A percentile compares a stretch with the other conserved stretches of the same genome.
These are phyloP conservation scores for Suillus alpinus DNA, from an alignment of 768 basidiomycete genomes.

Conservation along the genomic window DNA sequence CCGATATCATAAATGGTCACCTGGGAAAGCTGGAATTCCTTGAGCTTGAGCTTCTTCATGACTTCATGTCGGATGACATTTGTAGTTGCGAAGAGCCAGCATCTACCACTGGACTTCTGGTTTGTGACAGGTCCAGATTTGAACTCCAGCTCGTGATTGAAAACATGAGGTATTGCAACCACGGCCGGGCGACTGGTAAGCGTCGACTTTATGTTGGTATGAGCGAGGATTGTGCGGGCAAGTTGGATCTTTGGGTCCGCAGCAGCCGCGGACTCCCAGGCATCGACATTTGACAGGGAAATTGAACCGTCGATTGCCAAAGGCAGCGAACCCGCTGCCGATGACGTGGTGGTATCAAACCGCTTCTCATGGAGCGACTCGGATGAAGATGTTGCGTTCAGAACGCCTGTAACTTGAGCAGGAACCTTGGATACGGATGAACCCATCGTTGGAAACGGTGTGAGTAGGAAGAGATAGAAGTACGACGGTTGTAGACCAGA, in stretches of 20 bases:
- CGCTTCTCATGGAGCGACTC: slow-evolving; percentile 30
- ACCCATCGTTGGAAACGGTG: slow-evolving; percentile 20
- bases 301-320: slow-evolving; percentile 61
- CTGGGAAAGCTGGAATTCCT: slow-evolving; percentile 91
- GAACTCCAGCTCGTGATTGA: slow-evolving; percentile 78
- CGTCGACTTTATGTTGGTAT: slow-evolving; percentile 61
- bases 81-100: slow-evolving; percentile 95
- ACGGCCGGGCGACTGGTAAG: slow-evolving; percentile 61
- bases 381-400: neutral
- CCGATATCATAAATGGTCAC: slow-evolving; percentile 31
- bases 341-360: neutral
- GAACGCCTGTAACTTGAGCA: slow-evolving; percentile 12
- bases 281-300: slow-evolving; percentile 50
- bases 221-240: slow-evolving; percentile 72
- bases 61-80: slow-evolving; percentile 81
- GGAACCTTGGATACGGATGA: slow-evolving; percentile 22
- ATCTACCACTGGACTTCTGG: slow-evolving; percentile 86
- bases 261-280: slow-evolving; percentile 64
- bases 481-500: neutral
- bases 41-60: slow-evolving; percentile 82
- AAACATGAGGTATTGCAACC: slow-evolving; percentile 71
- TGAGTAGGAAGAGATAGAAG: neutral
- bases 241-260: slow-evolving; percentile 62
- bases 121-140: slow-evolving; percentile 82
- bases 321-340: slow-evolving; percentile 3